Conservation (phyloP, 2,329 filamentous ascomycete species). For the Neurospora sp. region DNA sequence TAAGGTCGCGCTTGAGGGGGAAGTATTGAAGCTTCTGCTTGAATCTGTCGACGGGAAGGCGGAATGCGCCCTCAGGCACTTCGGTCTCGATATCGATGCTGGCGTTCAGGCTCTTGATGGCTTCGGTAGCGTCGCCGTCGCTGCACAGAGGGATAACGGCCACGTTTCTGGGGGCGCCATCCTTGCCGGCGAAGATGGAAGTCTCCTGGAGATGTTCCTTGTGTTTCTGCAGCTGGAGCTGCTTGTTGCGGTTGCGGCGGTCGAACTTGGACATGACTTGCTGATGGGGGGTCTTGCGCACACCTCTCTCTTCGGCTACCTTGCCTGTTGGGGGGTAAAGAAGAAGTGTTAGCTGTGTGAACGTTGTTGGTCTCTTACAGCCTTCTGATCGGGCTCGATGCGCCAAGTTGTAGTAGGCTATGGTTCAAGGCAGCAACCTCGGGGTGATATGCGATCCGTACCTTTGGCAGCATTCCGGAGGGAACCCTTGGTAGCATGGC, state of each 20-base stretch:
- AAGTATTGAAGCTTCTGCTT: conserved; percentile 91
- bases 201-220: conserved; percentile 70
- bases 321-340: conserved; percentile 48
- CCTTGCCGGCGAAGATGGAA: conserved; percentile 73
- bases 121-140: conserved; percentile 56
- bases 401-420: not conserved
- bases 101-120: conserved; percentile 60
- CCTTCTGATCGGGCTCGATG: not conserved
- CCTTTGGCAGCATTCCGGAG: conserved; percentile 80
- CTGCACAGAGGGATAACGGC: conserved; percentile 76
- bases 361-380: not conserved
- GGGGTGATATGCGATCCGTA: conserved; percentile 24
- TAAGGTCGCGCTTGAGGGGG: conserved; percentile 60
- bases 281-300: conserved; percentile 83
- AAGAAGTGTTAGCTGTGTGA: conserved; percentile 6
- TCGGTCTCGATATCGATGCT: conserved; percentile 71
- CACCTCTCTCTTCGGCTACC: conserved; percentile 60
- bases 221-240: conserved; percentile 75
- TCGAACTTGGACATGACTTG: conserved; percentile 97
- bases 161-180: conserved; percentile 80
- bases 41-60: conserved; percentile 75
- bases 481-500: conserved; percentile 79
- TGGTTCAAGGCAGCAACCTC: not conserved
- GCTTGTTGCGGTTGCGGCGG: conserved; percentile 87
- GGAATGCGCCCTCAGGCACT: conserved; percentile 47